Base-by-base conservation (phyloP, 306 rosid genomes). In the Rubus idaeus region DNA sequence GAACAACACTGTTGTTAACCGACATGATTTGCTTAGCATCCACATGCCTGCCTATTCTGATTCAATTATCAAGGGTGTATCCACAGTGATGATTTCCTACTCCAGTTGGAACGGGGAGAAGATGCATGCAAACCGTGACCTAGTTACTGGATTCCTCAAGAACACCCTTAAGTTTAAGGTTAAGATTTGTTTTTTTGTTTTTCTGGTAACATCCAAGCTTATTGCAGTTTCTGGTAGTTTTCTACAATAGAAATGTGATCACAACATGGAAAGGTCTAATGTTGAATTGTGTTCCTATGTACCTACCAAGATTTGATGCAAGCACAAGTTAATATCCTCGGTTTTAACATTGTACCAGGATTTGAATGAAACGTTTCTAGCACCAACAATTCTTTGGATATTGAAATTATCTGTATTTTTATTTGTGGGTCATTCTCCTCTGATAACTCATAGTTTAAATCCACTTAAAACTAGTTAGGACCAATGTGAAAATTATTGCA, bases 11-110 rank as follows among this genome's bases (percentile, higher is more conserved):
- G 67, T 83, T 51, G 78, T 77, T 75, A 92, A 89, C 74, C 73
- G 88, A 86, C 97, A 90, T 77, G 88, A 89, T 61, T 80, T 95
- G 85, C 86, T 90, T 50, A 85, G 97, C 89, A 78, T 95, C 84
- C 99, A 95, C 84, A 87, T 95, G 97, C 96, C 99, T 72, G 99
- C 90, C 16, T 92, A 92, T 88, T 83, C 86, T 62, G 99, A 92
- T 83, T 78, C 99, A 5, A 87, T 95, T 76, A 71, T 89, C 78
- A 92, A 89, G 86, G 99, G 99, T 20, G 97, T 95, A 23, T 82
- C 99, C 20, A 88, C 97, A 0, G 83, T 92, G 70, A 95, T 95
- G 99, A 86, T 85, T 79, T 95, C 97, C 30, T 95, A 95, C 87
- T 89, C 97, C 67, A 95, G 99, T 78, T 95, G 97, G 99, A 95